Evolutionary conservation across 345 rosid genomes (phyloP).

Genomic region (Acer yangbiense): DNA sequence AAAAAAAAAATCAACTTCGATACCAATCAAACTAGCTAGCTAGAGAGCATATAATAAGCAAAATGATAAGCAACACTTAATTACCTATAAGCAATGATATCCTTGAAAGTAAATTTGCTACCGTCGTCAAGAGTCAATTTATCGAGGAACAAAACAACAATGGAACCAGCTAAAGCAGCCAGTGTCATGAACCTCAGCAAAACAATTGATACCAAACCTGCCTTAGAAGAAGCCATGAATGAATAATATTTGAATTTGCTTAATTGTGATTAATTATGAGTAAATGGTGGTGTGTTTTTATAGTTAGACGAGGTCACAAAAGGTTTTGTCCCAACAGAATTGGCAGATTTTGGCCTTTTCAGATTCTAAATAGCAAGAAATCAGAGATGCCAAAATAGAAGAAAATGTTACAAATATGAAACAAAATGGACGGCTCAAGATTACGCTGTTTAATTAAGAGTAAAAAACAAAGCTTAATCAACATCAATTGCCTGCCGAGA

Average conservation of each 20-base stretch:
- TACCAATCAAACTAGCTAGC: too few relatives aligned
- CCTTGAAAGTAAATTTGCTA: background rate
- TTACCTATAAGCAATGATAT: constrained; percentile 5
- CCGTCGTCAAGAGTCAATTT: constrained; percentile 1
- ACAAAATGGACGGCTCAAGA: background rate
- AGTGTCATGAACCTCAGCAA: background rate
- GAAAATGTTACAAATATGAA: background rate
- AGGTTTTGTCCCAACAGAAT: background rate
- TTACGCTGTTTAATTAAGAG: background rate
- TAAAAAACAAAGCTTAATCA: background rate
- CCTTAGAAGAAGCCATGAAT: constrained; percentile 3
- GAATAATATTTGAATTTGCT: background rate
- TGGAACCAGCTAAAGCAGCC: background rate
- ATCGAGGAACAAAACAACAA: background rate
- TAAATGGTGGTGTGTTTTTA: background rate
- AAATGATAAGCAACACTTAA: background rate
- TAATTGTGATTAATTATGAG: background rate
- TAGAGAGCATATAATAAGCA: too few relatives aligned
- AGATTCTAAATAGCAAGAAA: background rate
- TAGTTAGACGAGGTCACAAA: background rate
- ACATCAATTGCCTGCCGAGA: background rate
- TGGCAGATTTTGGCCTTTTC: background rate
- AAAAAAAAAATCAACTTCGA: background rate
- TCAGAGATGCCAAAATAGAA: background rate
- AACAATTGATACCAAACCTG: background rate